Evolutionary conservation across 73 alveolate genomes (phyloP), one percentile per base, ranked within the genome.

Genomic region (Blepharisma stoltei): DNA sequence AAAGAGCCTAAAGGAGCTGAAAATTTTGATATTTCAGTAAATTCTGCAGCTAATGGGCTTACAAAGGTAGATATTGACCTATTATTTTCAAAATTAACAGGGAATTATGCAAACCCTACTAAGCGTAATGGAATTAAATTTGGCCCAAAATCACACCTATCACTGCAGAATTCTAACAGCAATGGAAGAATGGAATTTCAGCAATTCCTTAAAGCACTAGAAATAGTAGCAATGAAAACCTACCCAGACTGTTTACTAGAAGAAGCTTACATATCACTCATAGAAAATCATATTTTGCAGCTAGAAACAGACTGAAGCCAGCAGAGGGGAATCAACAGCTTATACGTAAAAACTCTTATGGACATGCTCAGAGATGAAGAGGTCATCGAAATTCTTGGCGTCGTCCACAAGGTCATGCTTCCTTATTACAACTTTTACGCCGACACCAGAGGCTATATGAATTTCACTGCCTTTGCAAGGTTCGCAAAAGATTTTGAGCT

Each of bases 401-500:
- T 84, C 44, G 86, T 89, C 38, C 96, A 89, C 71, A 87, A 89
- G 45, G 52, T 89, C 27, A 32, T 85, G 5, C 52, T 70, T 21
- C 88, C 90, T 21, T 89, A 86, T 52, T 89, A 54, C 60, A 45
- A 54, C 44, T 86, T 52, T 60, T 89, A 89, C 60, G 81, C 96
- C 2, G 79, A 76, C 68, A 27, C 77, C 21, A 78, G 81, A 81
- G 88, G 89, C 73, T 78, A 71, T 37, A 76, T 89, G 81, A 80
- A 78, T 54, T 83, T 80, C 52, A 87, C 80, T 9, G 79, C 78
- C 20, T 89, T 89, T 46, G 70, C 76, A 6, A 87, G 82, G 84
- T 89, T 89, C 71, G 85, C 93, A 67, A 79, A 73, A 73, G 96
- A 89, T 52, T 89, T 89, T 81, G 90, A 89, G 1, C 76, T 89